Evolutionary conservation across 2,329 filamentous ascomycete species (phyloP).

Genomic region (Fusarium decemcellulare): DNA sequence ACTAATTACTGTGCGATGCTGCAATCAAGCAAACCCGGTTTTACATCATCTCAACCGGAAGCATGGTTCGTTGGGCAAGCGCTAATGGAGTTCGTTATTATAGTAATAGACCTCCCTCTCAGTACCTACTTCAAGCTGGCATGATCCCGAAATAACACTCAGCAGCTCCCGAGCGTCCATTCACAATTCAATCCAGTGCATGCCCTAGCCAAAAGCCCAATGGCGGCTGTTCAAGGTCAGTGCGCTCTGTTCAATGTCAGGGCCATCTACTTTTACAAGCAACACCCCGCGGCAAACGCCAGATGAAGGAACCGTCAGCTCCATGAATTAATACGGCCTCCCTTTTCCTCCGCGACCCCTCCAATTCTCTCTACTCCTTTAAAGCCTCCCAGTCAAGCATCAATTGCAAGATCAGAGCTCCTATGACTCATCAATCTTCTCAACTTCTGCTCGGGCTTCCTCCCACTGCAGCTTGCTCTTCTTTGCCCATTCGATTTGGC

Average conservation of each 20-base stretch:
- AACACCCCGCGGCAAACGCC: conserved; percentile 17
- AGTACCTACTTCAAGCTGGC: no score
- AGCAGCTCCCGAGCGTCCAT: no score
- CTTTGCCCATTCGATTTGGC: conserved; percentile 94
- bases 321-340: conserved; percentile 36
- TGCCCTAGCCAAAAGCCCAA: background rate
- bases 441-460: conserved; percentile 87
- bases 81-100: no score
- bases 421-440: conserved; percentile 82
- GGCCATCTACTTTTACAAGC: conserved; percentile 8
- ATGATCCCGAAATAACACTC: no score
- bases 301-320: conserved; percentile 17
- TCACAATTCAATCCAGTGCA: background rate
- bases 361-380: conserved; percentile 24
- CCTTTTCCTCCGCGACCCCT: conserved; percentile 21
- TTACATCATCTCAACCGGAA: no score
- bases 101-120: no score
- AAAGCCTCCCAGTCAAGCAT: conserved; percentile 13
- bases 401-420: conserved; percentile 8
- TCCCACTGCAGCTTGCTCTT: conserved; percentile 93
- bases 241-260: conserved; percentile 5
- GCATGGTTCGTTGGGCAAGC: no score
- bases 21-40: no score
- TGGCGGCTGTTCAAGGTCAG: background rate
- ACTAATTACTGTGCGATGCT: no score